Conservation (phyloP, 768 basidiomycete genomes). For the Boletus edulis region DNA sequence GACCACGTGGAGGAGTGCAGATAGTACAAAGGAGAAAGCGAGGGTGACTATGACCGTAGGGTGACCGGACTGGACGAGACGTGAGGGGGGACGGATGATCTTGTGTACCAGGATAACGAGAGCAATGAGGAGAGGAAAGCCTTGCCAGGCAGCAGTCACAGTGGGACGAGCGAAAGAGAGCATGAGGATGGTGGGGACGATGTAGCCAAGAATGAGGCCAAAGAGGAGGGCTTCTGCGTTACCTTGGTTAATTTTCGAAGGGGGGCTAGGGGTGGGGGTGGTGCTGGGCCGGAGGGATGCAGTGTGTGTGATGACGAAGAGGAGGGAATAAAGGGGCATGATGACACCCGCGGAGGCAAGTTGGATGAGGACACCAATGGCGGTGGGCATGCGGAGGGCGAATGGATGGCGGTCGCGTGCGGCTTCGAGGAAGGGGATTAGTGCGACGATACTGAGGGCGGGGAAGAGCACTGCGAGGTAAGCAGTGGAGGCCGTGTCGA, state of each 20-base stretch:
- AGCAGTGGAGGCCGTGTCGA: constrained; percentile 16
- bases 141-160: constrained; percentile 54
- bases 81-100: constrained; percentile 32
- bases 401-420: constrained; percentile 36
- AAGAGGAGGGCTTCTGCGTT: constrained; percentile 55
- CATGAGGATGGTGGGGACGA: constrained; percentile 48
- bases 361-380: constrained; percentile 43
- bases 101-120: constrained; percentile 41
- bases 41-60: constrained; percentile 19
- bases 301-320: constrained; percentile 41
- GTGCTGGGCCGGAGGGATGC: constrained; percentile 7
- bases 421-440: constrained; percentile 47
- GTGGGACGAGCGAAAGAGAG: constrained; percentile 38
- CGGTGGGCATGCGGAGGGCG: constrained; percentile 40
- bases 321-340: constrained; percentile 48
- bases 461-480: constrained; percentile 15
- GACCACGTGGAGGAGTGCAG: constrained; percentile 27
- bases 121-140: constrained; percentile 48
- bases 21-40: constrained; percentile 13
- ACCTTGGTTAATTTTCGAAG: constrained; percentile 38
- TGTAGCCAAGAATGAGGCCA: constrained; percentile 41
- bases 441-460: constrained; percentile 14
- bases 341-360: constrained; percentile 40
- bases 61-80: constrained; percentile 17
- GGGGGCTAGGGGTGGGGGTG: not conserved